Evolutionary conservation across 2,329 filamentous ascomycete genomes (phyloP), one percentile per base, ranked within the genome.

Genomic region (Fusarium temperatum): DNA sequence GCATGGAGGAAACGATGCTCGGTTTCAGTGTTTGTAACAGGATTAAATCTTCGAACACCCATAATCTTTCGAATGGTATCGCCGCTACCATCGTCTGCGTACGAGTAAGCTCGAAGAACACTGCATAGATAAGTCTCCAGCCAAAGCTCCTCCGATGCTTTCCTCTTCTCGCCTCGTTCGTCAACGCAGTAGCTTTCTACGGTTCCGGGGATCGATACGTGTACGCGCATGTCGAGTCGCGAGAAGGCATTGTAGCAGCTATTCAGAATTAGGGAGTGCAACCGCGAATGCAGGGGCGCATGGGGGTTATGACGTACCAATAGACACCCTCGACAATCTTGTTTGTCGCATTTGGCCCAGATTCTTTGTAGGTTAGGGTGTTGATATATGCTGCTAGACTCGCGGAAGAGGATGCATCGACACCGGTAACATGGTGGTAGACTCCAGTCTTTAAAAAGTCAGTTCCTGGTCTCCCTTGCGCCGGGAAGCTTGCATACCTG

Each of bases 211-310:
- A 99, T 98, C 74, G 95, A 96, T 68, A 99, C 96, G 80, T 98
- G 95, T 18, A 99, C 96, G 70, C 96, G 94, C 96, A 99, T 99
- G 80, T 99, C 96, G 60, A 98, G 89, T 74, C 97, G 91, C 10
- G 96, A 98, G 83, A 99, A 98, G 75, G 96, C 96, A 94, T 99
- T 99, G 88, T 99, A 99, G 84, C 96, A 99, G 85, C 87, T 89
- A 66, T 14, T 13, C 18, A 24, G 8, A 20, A 57, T 78, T 48
- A 74, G 75, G 28, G 10, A 7, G 22, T 13, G 17, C 22, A 15
- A 28, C 22, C 74, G 56, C 24, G 12, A 35, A 24, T 51, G 88
- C 90, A 18, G 13, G 17, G 17, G 22, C 12, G 24, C 35, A 39
- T 17, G 44, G 45, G 30, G 24, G 42, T 56, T 48, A 35, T 28